These are phyloP conservation scores for Leccinum fibrillosum DNA, from an alignment of 768 basidiomycete species.

Conservation along the genomic window DNA sequence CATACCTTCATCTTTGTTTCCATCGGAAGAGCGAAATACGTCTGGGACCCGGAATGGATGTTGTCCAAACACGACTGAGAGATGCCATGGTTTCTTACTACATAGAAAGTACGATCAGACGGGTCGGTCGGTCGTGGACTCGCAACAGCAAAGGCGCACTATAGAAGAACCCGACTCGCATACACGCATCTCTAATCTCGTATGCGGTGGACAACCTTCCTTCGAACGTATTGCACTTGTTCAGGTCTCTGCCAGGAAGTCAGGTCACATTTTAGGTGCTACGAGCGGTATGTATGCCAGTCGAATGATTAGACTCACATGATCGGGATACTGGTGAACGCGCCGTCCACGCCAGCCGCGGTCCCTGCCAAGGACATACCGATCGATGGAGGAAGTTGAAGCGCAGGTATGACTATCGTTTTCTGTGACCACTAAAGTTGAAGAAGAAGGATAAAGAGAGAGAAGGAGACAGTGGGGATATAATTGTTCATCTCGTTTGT, in stretches of 20 bases:
- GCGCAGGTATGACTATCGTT: background rate
- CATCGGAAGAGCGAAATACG: constrained; percentile 65
- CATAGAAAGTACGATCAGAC: background rate
- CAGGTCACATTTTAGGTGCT: background rate
- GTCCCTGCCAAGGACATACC: constrained; percentile 23
- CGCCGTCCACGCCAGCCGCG: constrained; percentile 15
- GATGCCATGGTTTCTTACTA: constrained; percentile 79
- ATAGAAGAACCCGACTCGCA: constrained; percentile 85
- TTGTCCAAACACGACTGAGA: constrained; percentile 45
- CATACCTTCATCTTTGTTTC: constrained; percentile 65
- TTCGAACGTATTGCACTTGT: constrained; percentile 16
- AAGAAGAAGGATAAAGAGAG: too few relatives aligned
- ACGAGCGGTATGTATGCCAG: background rate
- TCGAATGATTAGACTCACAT: constrained; percentile 19
- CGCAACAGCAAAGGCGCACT: constrained; percentile 35
- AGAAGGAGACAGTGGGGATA: too few relatives aligned
- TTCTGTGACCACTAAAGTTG: too few relatives aligned
- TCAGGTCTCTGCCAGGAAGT: constrained; percentile 16
- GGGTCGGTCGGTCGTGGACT: background rate
- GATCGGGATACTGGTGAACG: constrained; percentile 24
- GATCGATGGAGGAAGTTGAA: background rate
- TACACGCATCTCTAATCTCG: constrained; percentile 69
- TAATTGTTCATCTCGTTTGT: too few relatives aligned
- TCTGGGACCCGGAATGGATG: constrained; percentile 45
- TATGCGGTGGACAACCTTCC: constrained; percentile 47